These are phyloP conservation scores for Blastomyces silverae DNA, from an alignment of 2,329 filamentous ascomycete species.

Conservation along the genomic window DNA sequence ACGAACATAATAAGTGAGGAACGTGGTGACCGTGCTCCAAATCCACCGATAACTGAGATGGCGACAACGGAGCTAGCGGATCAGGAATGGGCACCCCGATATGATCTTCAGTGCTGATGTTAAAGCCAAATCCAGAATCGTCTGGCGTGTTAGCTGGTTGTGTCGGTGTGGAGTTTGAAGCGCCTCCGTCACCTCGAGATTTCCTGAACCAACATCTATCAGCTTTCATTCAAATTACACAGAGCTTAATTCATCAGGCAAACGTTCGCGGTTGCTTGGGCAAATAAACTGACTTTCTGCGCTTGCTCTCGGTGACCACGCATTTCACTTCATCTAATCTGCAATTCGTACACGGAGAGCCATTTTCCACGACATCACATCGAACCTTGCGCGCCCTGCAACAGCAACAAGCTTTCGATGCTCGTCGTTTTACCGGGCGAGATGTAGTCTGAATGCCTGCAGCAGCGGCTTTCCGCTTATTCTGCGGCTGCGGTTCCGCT, in stretches of 20 bases:
- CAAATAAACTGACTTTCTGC: conserved; percentile 50
- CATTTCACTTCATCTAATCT: conserved; percentile 27
- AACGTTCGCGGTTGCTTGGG: background rate
- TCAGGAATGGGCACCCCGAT: conserved; percentile 21
- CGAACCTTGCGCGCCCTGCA: conserved; percentile 48
- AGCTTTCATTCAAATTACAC: conserved; percentile 16
- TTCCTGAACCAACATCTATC: conserved; percentile 28
- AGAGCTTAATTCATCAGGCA: conserved; percentile 19
- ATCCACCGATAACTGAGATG: conserved; percentile 44
- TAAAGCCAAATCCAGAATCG: conserved; percentile 28
- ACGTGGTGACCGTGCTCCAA: conserved; percentile 52
- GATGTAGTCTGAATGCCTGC: conserved; percentile 49
- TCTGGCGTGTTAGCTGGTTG: conserved; percentile 34
- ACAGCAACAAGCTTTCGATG: conserved; percentile 48
- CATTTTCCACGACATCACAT: conserved; percentile 47
- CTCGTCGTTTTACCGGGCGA: conserved; percentile 61
- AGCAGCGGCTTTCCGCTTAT: conserved; percentile 53
- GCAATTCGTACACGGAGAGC: conserved; percentile 32
- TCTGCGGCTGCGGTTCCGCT: conserved; percentile 31
- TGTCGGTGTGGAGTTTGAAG: conserved; percentile 30
- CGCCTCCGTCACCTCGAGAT: conserved; percentile 37
- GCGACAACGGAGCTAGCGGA: conserved; percentile 31
- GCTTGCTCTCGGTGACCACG: conserved; percentile 31
- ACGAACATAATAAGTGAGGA: conserved; percentile 58
- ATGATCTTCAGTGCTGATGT: conserved; percentile 25